Base-by-base conservation (phyloP, 352 stramenopile genomes). In the Phytophthora europaea region DNA sequence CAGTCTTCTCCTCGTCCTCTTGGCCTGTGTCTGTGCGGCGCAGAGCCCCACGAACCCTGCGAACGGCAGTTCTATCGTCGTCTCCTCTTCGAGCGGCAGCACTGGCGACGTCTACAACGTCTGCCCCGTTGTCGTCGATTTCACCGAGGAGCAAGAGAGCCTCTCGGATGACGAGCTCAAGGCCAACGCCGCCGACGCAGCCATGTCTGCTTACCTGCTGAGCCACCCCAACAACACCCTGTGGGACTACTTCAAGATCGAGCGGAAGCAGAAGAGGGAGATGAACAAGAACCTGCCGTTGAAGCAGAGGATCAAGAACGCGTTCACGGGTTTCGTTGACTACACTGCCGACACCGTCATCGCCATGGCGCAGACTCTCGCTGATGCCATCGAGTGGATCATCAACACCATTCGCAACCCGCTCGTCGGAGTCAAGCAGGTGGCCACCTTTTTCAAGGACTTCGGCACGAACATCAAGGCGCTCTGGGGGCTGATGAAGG, bases 181-280 rank as follows among this genome's bases (percentile, higher is more conserved):
- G 54, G 60, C 61, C 55, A 75, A 74, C 36, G 66, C 66, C 12
- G 68, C 61, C 16, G 68, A 75, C 7, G 62, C 55, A 6, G 68
- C 62, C 55, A 75, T 75, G 68, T 66, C 62, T 2, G 62, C 68
- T 10, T 75, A 67, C 57, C 34, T 72, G 15, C n/a, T 75, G 12
- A 72, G 62, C 38, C 68, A 75, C 55, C 68, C 68, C 9, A 72
- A 75, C 55, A 63, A 72, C 48, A 72, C 68, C 4, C n/a, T 75
- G 23, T 72, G 62, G 69, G 60, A 74, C 43, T 70, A 70, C 53
- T 74, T 74, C 54, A 70, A 70, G 45, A 60, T 74, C 7, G 67
- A 74, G 53, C 40, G 53, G 15, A 50, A 31, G 18, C 69, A 75
- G 34, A 72, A 71, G 45, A 61, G 40, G 15, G 54, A 47, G 20